A percentile compares a stretch with the other conserved stretches of the same genome.
Conservation (phyloP, 1,139 yeast species). For the Sugiyamaella xylanicola region DNA sequence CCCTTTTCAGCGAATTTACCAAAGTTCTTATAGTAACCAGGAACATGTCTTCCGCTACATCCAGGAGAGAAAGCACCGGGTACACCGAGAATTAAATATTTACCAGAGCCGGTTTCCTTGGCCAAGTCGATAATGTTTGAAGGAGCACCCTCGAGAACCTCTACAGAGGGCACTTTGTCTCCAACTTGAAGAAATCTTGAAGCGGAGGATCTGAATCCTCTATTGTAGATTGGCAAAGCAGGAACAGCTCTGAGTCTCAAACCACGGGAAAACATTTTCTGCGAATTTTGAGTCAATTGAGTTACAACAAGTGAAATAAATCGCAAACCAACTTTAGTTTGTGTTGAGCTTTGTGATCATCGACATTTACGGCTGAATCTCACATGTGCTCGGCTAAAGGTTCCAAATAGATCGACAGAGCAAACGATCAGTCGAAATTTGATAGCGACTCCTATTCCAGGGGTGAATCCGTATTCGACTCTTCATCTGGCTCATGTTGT, state of each 20-base stretch:
- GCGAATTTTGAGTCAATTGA: neutral
- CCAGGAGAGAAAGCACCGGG: constrained; percentile 94
- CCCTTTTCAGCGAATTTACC: constrained; percentile 66
- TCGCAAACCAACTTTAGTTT: too few species aligned
- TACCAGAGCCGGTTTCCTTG: constrained; percentile 55
- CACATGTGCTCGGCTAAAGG: neutral
- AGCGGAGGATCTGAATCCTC: constrained; percentile 36
- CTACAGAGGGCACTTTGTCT: constrained; percentile 54
- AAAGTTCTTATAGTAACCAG: constrained; percentile 64
- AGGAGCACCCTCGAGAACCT: constrained; percentile 66
- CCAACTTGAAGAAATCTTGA: constrained; percentile 41
- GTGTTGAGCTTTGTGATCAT: too few species aligned
- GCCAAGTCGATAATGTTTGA: constrained; percentile 64
- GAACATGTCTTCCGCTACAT: constrained; percentile 76
- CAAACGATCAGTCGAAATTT: too few species aligned
- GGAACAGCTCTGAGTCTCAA: neutral
- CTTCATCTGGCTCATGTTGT: too few species aligned
- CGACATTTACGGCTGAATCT: neutral
- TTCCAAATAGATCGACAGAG: neutral
- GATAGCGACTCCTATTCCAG: too few species aligned
- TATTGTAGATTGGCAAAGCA: neutral
- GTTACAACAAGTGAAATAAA: neutral
- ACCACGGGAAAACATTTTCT: constrained; percentile 23
- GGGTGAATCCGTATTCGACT: too few species aligned
- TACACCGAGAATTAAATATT: constrained; percentile 70